Evolutionary conservation across 1,284 basidiomycete genomes (phyloP).

Genomic region (Xerocomus minutiporus): DNA sequence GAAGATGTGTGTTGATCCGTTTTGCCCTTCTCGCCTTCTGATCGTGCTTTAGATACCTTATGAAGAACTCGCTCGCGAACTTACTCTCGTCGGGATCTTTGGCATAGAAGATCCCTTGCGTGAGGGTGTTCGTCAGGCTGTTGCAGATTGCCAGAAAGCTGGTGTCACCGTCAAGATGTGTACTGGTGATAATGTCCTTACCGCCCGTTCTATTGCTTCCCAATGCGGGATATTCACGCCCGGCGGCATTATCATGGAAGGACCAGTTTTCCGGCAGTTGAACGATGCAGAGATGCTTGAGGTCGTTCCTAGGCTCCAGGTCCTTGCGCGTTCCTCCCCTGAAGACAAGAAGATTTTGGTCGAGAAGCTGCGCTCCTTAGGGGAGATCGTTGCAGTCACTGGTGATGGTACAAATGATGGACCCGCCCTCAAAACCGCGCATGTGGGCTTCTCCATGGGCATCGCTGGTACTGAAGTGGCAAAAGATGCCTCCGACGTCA

Average conservation of each 20-base stretch:
- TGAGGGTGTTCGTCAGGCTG: slow-evolving; percentile 84
- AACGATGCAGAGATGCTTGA: slow-evolving; percentile 53
- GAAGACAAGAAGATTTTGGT: slow-evolving; percentile 96
- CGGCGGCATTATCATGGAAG: slow-evolving; percentile 96
- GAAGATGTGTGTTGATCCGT: slow-evolving; percentile 45
- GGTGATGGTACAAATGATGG: slow-evolving; percentile 99
- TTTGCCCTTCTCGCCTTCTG: not conserved
- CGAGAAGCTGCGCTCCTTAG: slow-evolving; percentile 80
- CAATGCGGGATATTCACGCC: slow-evolving; percentile 94
- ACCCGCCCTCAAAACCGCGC: slow-evolving; percentile 90
- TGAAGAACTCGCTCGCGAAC: slow-evolving; percentile 62
- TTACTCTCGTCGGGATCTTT: slow-evolving; percentile 84
- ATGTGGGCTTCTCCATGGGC: slow-evolving; percentile 98
- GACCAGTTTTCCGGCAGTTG: slow-evolving; percentile 71
- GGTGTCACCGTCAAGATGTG: slow-evolving; percentile 99
- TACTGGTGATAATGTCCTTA: slow-evolving; percentile 96
- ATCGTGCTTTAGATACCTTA: slow-evolving; percentile 55
- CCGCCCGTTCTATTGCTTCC: slow-evolving; percentile 87
- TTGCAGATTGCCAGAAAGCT: slow-evolving; percentile 79
- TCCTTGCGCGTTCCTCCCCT: slow-evolving; percentile 92
- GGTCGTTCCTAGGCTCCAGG: slow-evolving; percentile 67
- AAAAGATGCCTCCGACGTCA: slow-evolving; percentile 98
- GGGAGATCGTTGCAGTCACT: slow-evolving; percentile 94
- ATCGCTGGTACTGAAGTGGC: slow-evolving; percentile 98
- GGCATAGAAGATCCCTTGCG: slow-evolving; percentile 97